Evolutionary conservation across 1,284 basidiomycete genomes (phyloP).

Genomic region (Trichosporon asahii): DNA sequence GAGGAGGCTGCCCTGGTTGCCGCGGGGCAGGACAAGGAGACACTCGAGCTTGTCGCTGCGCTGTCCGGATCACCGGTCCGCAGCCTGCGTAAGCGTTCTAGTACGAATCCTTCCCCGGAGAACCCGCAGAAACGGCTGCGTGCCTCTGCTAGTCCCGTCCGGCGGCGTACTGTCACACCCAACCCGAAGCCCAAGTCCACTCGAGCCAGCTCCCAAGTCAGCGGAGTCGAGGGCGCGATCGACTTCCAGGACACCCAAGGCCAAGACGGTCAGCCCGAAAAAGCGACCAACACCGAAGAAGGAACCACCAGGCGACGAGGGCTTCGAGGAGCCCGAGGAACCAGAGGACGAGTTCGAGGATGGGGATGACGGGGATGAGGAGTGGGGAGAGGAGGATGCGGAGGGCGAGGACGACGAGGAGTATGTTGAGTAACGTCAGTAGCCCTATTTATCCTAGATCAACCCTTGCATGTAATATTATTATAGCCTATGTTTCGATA

Average conservation of each 20-base stretch:
- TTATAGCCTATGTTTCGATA: background rate
- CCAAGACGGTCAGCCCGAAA: background rate
- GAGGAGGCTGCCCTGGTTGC: slow-evolving; percentile 19
- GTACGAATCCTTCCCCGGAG: slow-evolving; percentile 11
- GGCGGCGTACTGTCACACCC: background rate
- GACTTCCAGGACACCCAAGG: background rate
- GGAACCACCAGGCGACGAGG: background rate
- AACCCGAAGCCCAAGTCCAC: background rate
- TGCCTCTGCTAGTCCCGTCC: slow-evolving; percentile 5
- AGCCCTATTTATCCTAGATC: background rate
- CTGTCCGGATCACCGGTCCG: slow-evolving; percentile 31
- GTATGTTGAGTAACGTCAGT: background rate
- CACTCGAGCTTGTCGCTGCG: slow-evolving; percentile 39
- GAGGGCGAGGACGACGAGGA: slow-evolving; percentile 12
- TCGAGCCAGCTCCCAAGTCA: background rate
- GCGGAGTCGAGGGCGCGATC: background rate
- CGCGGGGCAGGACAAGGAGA: slow-evolving; percentile 40
- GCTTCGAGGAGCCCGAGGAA: background rate
- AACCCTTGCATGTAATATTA: slow-evolving; percentile 6
- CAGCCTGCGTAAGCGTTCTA: slow-evolving; percentile 32
- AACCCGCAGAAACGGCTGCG: slow-evolving; percentile 14
- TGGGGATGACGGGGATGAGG: background rate
- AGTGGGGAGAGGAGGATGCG: background rate
- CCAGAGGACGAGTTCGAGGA: background rate
- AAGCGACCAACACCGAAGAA: background rate